Conservation (phyloP, 1,284 basidiomycete genomes). For the Cutaneotrichosporon curvatum region DNA sequence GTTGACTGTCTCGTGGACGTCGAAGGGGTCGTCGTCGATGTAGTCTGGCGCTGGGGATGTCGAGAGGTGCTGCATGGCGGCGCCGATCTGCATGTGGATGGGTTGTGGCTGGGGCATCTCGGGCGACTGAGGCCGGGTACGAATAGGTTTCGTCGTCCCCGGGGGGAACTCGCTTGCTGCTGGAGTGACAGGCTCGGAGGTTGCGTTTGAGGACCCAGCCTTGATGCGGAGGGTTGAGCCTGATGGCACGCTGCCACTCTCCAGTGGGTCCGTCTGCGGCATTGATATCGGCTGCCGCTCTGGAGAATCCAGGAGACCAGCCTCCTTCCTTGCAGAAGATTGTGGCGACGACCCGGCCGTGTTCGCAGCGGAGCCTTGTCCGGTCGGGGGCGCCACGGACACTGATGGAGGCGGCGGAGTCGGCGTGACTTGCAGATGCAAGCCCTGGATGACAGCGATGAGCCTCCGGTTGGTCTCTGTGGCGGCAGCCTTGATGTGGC, state of each 20-base stretch:
- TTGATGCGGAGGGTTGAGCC: conserved; percentile 9
- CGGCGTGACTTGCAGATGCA: conserved; percentile 60
- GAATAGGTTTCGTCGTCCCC: conserved; percentile 6
- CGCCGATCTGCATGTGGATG: conserved; percentile 1
- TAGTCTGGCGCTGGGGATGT: conserved; percentile 22
- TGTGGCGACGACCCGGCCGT: conserved; percentile 28
- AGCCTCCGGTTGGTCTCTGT: conserved; percentile 79
- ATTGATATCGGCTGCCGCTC: conserved; percentile 6
- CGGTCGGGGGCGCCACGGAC: conserved; percentile 2
- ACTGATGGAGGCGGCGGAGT: conserved; percentile 12
- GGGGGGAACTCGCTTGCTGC: conserved; percentile 32
- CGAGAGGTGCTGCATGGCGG: conserved; percentile 6
- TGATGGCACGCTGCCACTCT: conserved; percentile 11
- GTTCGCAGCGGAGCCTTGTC: not conserved
- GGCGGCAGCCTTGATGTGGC: conserved; percentile 82
- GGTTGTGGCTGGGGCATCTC: conserved; percentile 10
- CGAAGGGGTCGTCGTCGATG: conserved; percentile 69
- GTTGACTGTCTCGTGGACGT: conserved; percentile 86
- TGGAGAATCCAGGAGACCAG: conserved; percentile 8
- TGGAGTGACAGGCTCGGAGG: conserved; percentile 45
- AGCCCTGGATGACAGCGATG: conserved; percentile 72
- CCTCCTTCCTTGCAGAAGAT: conserved; percentile 20
- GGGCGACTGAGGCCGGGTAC: conserved; percentile 26
- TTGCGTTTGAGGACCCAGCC: conserved; percentile 2
- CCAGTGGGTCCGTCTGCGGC: conserved; percentile 28